Evolutionary conservation across 2,329 filamentous ascomycete species (phyloP), one percentile per base, ranked within the genome.

Genomic region (Hypoxylon sp.): DNA sequence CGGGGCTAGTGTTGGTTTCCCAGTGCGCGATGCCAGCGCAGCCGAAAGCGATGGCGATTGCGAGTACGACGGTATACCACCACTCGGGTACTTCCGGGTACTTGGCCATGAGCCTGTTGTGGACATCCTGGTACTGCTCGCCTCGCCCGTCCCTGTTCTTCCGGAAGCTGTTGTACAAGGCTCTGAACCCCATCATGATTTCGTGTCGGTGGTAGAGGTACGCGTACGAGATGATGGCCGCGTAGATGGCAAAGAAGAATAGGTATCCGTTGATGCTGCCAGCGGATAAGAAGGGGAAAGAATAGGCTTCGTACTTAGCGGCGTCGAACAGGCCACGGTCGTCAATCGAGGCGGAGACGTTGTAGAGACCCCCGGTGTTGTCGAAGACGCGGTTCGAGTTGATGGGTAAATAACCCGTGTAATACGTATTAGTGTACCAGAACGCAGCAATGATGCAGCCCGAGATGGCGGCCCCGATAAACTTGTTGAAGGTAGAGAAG

Each of bases 401-500:
- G 75, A 85, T 82, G 28, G 71, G 71, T 5, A 73, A 59, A 67
- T 86, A 88, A 53, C 82, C 79, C 10, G 82, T 84, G 73, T 85
- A 84, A 77, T 84, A 89, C 1, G 84, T 75, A 56, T 87, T 86
- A 46, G 78, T 82, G 73, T 85, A 91, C 77, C 87, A 89, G 7
- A 90, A 71, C 24, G 77, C 84, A 2, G 85, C 74, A 13, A 87
- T 79, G 13, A 89, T 77, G 77, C 85, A 83, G 68, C 83, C 82
- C 44, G 82, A 84, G 32, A 85, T 65, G 11, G 87, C 79, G 51
- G 85, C 81, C 28, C 87, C 87, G 46, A 88, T 76, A 64, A 89
- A 79, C 20, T 84, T 85, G 74, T 91, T 91, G 56, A 87, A 79
- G 44, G 88, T 89, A 26, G 84, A 85, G 75, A 87, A 84, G 71